These are phyloP conservation scores for Annulohypoxylon stygium DNA, from an alignment of 495 filamentous ascomycete species.

Conservation along the genomic window DNA sequence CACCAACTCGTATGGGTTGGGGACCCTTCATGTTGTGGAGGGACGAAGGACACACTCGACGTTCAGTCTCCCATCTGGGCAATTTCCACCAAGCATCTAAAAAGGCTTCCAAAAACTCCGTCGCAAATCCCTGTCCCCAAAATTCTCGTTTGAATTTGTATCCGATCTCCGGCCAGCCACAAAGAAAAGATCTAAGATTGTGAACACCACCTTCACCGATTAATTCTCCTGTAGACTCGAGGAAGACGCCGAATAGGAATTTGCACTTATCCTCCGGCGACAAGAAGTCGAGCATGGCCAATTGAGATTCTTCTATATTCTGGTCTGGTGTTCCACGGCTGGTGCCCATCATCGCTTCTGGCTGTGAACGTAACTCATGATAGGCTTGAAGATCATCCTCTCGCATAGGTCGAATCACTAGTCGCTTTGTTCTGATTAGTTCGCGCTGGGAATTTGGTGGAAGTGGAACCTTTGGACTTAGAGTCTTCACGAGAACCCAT, in stretches of 20 bases:
- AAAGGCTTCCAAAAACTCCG: constrained; percentile 61
- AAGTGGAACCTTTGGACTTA: constrained; percentile 31
- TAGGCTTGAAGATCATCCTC: constrained; percentile 52
- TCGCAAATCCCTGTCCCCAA: constrained; percentile 62
- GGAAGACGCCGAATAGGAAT: constrained; percentile 60
- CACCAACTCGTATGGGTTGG: not conserved
- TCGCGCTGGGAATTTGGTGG: constrained; percentile 30
- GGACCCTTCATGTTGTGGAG: not conserved
- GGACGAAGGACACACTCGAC: constrained; percentile 10
- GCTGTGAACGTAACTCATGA: constrained; percentile 58
- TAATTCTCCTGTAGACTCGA: constrained; percentile 52
- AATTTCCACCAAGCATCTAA: constrained; percentile 55
- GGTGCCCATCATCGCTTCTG: constrained; percentile 63
- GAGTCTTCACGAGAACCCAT: constrained; percentile 22
- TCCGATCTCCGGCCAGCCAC: constrained; percentile 63
- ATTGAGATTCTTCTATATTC: constrained; percentile 52
- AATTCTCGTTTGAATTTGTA: constrained; percentile 60
- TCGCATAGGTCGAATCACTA: constrained; percentile 56
- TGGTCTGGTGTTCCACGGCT: constrained; percentile 50
- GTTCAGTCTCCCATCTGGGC: constrained; percentile 40
- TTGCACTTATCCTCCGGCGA: constrained; percentile 33
- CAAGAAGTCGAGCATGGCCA: constrained; percentile 51
- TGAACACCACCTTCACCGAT: constrained; percentile 59
- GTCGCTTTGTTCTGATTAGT: constrained; percentile 56
- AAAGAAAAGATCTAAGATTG: constrained; percentile 30